A percentile compares a stretch with the other conserved stretches of the same genome.
These are phyloP conservation scores for Clonostachys byssicola DNA, from an alignment of 2,329 filamentous ascomycete genomes.

Conservation along the genomic window DNA sequence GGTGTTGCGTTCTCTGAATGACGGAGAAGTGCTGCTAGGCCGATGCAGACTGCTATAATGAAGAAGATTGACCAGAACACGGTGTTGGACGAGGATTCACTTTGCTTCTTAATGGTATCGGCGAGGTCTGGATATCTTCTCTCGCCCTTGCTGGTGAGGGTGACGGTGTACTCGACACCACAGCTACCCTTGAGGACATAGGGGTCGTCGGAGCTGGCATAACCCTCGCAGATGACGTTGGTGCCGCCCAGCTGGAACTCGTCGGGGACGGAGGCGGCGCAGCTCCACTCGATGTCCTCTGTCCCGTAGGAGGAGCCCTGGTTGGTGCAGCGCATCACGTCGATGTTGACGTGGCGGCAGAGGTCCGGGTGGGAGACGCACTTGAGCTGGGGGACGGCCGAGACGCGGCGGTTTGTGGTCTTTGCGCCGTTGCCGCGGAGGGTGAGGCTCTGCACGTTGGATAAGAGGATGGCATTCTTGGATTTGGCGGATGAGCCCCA, in stretches of 20 bases:
- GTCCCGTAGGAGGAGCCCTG: constrained; percentile 72
- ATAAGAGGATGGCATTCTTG: constrained; percentile 49
- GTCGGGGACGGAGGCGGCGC: constrained; percentile 57
- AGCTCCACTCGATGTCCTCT: constrained; percentile 86
- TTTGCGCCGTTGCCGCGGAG: constrained; percentile 58
- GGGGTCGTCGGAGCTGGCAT: constrained; percentile 68
- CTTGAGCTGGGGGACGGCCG: constrained; percentile 72
- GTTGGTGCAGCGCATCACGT: constrained; percentile 88
- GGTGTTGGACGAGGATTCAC: too few relatives aligned
- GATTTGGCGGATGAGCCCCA: background rate
- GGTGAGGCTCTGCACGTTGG: constrained; percentile 70
- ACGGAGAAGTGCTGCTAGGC: too few relatives aligned
- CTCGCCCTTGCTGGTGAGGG: constrained; percentile 75
- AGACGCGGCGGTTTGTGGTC: constrained; percentile 73
- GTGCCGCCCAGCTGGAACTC: constrained; percentile 73
- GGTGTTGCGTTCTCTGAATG: too few relatives aligned
- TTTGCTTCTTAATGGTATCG: too few relatives aligned
- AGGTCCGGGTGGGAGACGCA: constrained; percentile 66
- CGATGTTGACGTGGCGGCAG: constrained; percentile 56
- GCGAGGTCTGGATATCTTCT: constrained; percentile 57
- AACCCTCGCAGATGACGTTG: constrained; percentile 91
- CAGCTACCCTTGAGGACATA: constrained; percentile 91
- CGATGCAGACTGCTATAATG: too few relatives aligned
- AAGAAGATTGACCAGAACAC: too few relatives aligned
- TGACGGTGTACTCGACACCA: constrained; percentile 81